These are phyloP conservation scores for Beverwykella pulmonaria DNA, from an alignment of 495 filamentous ascomycete genomes.

Conservation along the genomic window DNA sequence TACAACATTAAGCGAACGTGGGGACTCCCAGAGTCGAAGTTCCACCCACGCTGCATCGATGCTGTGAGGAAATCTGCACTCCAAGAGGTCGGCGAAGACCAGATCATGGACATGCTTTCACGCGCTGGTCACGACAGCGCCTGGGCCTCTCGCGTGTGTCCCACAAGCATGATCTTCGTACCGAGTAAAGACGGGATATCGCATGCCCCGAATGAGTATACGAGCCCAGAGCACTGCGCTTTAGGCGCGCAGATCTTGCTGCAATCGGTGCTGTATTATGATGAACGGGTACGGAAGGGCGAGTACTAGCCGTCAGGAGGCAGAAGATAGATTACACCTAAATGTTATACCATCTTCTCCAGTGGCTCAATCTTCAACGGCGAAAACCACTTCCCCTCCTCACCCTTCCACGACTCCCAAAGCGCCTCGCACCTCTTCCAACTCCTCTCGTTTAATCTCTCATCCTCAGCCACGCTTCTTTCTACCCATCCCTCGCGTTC, in stretches of 20 bases:
- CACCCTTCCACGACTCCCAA: constrained; percentile 6
- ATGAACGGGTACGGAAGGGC: constrained; percentile 18
- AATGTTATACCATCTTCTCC: not conserved
- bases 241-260: constrained; percentile 35
- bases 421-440: constrained; percentile 15
- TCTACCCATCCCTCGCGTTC: constrained; percentile 25
- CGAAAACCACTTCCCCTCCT: constrained; percentile 3
- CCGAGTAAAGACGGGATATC: constrained; percentile 34
- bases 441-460: constrained; percentile 9
- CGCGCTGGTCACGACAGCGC: constrained; percentile 36
- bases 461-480: constrained; percentile 15
- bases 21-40: constrained; percentile 34
- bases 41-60: constrained; percentile 31
- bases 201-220: constrained; percentile 40
- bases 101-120: constrained; percentile 34
- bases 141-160: constrained; percentile 32
- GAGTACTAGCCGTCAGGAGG: constrained; percentile 7
- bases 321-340: too few species aligned
- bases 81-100: constrained; percentile 19
- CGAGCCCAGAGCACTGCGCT: constrained; percentile 37
- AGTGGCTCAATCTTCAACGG: constrained; percentile 11
- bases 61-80: constrained; percentile 26
- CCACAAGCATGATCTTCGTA: constrained; percentile 40
- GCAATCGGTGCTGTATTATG: constrained; percentile 31
- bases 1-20: constrained; percentile 31